Conservation (phyloP, 2,329 filamentous ascomycete species). For the Sporothrix protearum region DNA sequence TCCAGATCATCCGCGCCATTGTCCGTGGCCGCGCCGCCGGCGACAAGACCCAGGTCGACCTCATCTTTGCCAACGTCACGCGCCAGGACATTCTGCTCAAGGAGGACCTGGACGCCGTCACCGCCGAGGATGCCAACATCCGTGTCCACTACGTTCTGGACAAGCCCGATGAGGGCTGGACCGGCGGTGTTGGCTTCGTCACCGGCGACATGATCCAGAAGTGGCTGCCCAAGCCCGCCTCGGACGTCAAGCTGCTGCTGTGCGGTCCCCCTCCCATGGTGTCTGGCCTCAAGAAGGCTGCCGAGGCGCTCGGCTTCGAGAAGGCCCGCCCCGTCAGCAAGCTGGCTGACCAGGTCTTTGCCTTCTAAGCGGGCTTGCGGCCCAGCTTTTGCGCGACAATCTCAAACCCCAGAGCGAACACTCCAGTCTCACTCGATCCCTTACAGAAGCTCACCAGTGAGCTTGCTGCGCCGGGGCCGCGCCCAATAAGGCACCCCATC, state of each 20-base stretch:
- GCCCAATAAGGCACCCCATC: not conserved
- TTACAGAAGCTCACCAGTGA: not conserved
- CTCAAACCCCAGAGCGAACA: not conserved
- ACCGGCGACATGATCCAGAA: conserved; percentile 91
- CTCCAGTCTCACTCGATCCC: not conserved
- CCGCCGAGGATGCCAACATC: conserved; percentile 73
- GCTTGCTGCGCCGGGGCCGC: not conserved
- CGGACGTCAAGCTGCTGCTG: conserved; percentile 87
- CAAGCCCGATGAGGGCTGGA: conserved; percentile 89
- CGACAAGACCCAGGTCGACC: conserved; percentile 83
- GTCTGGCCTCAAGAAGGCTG: conserved; percentile 92
- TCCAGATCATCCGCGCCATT: conserved; percentile 91
- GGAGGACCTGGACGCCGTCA: conserved; percentile 82
- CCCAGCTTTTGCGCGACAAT: not conserved
- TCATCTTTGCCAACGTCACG: conserved; percentile 97
- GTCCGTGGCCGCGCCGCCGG: conserved; percentile 73
- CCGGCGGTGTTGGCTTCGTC: conserved; percentile 89
- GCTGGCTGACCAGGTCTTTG: conserved; percentile 96
- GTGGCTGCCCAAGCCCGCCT: conserved; percentile 75
- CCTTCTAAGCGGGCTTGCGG: conserved; percentile 61
- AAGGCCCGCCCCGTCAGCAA: conserved; percentile 96
- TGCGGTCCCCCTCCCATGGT: conserved; percentile 98
- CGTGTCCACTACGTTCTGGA: conserved; percentile 93
- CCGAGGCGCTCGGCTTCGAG: conserved; percentile 81
- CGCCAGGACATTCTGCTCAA: conserved; percentile 86